Evolutionary conservation across 2,329 filamentous ascomycete genomes (phyloP), one percentile per base, ranked within the genome.

Genomic region (Paecilomyces formosus): DNA sequence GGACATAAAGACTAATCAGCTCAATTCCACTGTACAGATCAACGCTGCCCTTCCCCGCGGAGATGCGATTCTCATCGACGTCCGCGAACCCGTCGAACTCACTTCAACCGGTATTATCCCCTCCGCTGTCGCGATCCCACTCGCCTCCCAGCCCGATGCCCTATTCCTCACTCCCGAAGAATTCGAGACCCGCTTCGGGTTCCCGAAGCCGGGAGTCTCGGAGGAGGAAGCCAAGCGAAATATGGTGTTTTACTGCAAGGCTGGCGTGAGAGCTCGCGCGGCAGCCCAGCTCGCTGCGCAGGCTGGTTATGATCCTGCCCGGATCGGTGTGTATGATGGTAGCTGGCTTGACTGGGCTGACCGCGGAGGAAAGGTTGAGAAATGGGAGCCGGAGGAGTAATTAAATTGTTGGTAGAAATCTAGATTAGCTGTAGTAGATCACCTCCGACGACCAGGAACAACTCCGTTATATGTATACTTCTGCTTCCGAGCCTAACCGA

Each of bases 171-270:
- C 81, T 0, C 79, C 82, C 0, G 88, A 90, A 12, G 92, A 96
- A 63, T 97, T 97, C 70, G 83, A 89, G 70, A 89, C 91, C 60
- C 78, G 87, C 15, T 92, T 91, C 74, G 92, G 91, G 3, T 96
- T 89, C 69, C 76, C 81, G 60, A 88, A 90, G 61, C 92, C 88
- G 0, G 66, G 68, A 2, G 78, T 78, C 60, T 79, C 50, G 5
- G 57, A 56, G 15, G 56, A 54, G 15, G 45, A 60, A 18, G 56
- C 33, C n/a, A 59, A 60, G 12, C 67, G 72, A 54, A 73, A 78
- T 60, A 66, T 96, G 13, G 81, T 97, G 3, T 94, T 97, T 68
- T 97, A 96, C 74, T 99, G 94, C 77, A 95, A 91, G 78, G 87
- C 92, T 0, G 94, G 94, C 1, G 90, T 97, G 63, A 81, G 94